phyloP scores from a whole-genome alignment of 169 alveolate species.

The Besnoitia besnoiti region DNA sequence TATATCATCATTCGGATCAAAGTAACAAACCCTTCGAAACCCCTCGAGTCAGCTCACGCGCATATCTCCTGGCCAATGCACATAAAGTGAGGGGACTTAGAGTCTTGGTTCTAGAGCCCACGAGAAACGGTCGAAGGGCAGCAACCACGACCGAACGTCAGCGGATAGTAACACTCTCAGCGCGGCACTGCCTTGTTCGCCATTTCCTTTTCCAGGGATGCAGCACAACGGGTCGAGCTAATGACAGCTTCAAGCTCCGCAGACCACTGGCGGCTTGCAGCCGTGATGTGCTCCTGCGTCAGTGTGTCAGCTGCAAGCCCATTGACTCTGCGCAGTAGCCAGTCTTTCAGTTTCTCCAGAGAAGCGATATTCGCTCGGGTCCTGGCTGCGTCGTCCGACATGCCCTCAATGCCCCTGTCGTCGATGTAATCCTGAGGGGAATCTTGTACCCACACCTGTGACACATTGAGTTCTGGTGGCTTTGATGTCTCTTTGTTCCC shows the following conservation, averaged over 20 bases:
- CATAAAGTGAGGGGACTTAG: too few species aligned
- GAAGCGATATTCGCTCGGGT: neutral
- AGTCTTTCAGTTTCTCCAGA: neutral
- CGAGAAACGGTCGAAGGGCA: too few species aligned
- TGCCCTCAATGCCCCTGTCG: neutral
- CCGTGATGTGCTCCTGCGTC: neutral
- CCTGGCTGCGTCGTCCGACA: neutral
- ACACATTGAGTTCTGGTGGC: neutral
- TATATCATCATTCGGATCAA: too few species aligned
- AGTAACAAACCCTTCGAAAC: too few species aligned
- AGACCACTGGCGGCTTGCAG: neutral
- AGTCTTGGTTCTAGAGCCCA: too few species aligned
- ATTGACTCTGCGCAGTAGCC: neutral
- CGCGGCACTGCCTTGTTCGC: too few species aligned
- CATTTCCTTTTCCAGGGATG: neutral
- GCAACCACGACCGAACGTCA: too few species aligned
- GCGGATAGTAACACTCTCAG: too few species aligned
- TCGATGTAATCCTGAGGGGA: slow-evolving; percentile 14
- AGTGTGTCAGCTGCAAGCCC: neutral
- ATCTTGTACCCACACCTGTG: slow-evolving; percentile 32
- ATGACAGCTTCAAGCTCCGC: neutral
- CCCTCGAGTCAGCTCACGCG: too few species aligned
- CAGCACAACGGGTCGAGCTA: neutral
- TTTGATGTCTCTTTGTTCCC: neutral
- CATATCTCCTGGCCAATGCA: too few species aligned